These are phyloP conservation scores for Verticillium nubilum DNA, from an alignment of 2,329 filamentous ascomycete genomes.

Conservation along the genomic window DNA sequence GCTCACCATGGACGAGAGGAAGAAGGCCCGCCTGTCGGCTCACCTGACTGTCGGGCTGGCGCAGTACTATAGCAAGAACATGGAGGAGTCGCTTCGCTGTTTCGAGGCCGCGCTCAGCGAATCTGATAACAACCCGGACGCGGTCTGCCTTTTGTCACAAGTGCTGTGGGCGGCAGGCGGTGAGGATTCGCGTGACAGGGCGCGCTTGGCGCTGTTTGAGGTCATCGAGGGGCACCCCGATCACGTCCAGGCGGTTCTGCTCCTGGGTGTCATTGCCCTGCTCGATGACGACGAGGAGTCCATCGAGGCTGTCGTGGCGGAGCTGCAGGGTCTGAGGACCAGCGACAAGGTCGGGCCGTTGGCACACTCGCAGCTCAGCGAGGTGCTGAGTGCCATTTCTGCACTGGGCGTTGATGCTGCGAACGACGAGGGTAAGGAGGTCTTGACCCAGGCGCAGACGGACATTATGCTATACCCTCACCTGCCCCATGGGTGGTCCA, in stretches of 20 bases:
- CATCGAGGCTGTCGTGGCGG: slow-evolving; percentile 72
- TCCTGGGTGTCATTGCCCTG: slow-evolving; percentile 79
- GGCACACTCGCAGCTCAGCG: slow-evolving; percentile 66
- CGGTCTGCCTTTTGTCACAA: slow-evolving; percentile 81
- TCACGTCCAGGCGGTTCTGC: slow-evolving; percentile 73
- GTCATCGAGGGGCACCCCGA: slow-evolving; percentile 68
- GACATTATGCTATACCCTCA: slow-evolving; percentile 78
- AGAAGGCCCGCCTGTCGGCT: slow-evolving; percentile 72
- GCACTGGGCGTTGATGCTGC: slow-evolving; percentile 44
- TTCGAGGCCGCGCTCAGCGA: slow-evolving; percentile 78
- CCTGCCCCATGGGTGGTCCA: slow-evolving; percentile 75
- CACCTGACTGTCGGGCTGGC: slow-evolving; percentile 83
- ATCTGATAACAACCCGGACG: slow-evolving; percentile 70
- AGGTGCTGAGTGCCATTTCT: slow-evolving; percentile 71
- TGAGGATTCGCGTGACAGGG: slow-evolving; percentile 66
- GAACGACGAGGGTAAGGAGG: slow-evolving; percentile 36
- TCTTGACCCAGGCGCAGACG: slow-evolving; percentile 61
- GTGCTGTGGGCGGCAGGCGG: slow-evolving; percentile 88
- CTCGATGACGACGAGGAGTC: slow-evolving; percentile 75
- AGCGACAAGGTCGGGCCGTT: slow-evolving; percentile 55
- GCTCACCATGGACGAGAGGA: slow-evolving; percentile 58
- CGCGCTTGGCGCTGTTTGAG: slow-evolving; percentile 73
- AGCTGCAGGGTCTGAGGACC: slow-evolving; percentile 68
- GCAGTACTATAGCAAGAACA: slow-evolving; percentile 63
- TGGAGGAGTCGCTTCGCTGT: slow-evolving; percentile 67